Percentiles rank a stretch among this genome's conserved stretches.
phyloP scores from a whole-genome alignment of 768 basidiomycete species.

The Trametes cingulata region DNA sequence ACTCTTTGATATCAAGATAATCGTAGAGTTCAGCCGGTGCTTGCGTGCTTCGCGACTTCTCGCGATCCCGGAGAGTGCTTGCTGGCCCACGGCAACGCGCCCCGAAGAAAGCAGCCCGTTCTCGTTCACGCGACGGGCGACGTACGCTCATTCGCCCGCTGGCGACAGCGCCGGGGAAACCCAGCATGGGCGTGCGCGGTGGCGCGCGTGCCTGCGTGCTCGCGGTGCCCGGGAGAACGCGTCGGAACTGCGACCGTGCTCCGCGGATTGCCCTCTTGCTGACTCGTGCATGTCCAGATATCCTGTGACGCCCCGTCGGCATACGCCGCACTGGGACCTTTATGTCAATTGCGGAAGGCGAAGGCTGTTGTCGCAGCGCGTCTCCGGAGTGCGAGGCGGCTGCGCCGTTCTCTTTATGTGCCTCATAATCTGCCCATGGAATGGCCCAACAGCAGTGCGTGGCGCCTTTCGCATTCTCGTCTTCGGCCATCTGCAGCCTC shows the following conservation, averaged over 20 bases:
- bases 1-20: conserved; percentile 21
- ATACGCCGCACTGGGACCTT: conserved; percentile 11
- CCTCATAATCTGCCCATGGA: conserved; percentile 13
- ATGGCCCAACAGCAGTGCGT: conserved; percentile 8
- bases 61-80: conserved; percentile 15
- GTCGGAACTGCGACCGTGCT: conserved; percentile 14
- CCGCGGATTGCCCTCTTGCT: background rate
- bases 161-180: conserved; percentile 2
- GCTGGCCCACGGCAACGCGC: conserved; percentile 5
- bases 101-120: conserved; percentile 1
- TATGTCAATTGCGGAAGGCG: conserved; percentile 6
- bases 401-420: conserved; percentile 21
- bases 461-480: conserved; percentile 18
- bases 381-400: conserved; percentile 18
- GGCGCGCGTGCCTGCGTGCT: background rate
- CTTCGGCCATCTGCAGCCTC: conserved; percentile 17
- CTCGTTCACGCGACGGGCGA: background rate
- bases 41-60: conserved; percentile 19
- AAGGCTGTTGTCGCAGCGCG: conserved; percentile 11
- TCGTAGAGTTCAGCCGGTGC: conserved; percentile 2
- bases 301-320: conserved; percentile 11
- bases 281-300: conserved; percentile 2
- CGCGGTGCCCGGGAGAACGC: conserved; percentile 3
- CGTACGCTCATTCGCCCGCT: conserved; percentile 1
- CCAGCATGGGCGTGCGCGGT: background rate